Conservation (phyloP, 192 early-diverging fungal genomes). For the Coemansia sp. region DNA sequence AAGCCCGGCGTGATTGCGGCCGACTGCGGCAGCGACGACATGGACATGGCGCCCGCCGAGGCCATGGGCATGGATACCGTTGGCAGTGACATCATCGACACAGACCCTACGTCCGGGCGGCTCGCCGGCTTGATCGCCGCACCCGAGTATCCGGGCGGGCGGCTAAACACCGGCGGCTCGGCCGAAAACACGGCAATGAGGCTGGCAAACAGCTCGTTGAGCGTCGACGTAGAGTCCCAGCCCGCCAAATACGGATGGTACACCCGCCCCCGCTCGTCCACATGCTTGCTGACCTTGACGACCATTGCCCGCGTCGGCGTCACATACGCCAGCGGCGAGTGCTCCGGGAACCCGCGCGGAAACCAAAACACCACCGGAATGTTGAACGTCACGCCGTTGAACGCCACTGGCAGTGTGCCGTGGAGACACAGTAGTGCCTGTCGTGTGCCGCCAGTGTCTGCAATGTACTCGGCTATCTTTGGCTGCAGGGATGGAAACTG, state of each 20-base stretch:
- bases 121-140: conserved; percentile 7
- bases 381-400: conserved; percentile 78
- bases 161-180: conserved; percentile 52
- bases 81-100: conserved; percentile 31
- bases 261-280: conserved; percentile 79
- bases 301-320: conserved; percentile 87
- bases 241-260: conserved; percentile 81
- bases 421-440: conserved; percentile 77
- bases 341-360: conserved; percentile 75
- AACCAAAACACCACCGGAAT: conserved; percentile 91
- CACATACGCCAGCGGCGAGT: conserved; percentile 81
- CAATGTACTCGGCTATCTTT: conserved; percentile 42
- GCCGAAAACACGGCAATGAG: conserved; percentile 47
- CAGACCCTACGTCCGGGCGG: conserved; percentile 21
- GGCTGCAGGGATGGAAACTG: conserved; percentile 39
- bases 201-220: conserved; percentile 30
- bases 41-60: conserved; percentile 10
- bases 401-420: conserved; percentile 87
- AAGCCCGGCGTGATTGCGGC: conserved; percentile 4
- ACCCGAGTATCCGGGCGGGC: conserved; percentile 30
- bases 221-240: conserved; percentile 58
- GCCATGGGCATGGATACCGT: conserved; percentile 7
- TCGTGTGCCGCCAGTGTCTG: conserved; percentile 25
- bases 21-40: conserved; percentile 25
- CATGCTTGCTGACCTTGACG: conserved; percentile 74